Conservation (phyloP, 2,329 filamentous ascomycete species). For the Fusarium transvaalense region DNA sequence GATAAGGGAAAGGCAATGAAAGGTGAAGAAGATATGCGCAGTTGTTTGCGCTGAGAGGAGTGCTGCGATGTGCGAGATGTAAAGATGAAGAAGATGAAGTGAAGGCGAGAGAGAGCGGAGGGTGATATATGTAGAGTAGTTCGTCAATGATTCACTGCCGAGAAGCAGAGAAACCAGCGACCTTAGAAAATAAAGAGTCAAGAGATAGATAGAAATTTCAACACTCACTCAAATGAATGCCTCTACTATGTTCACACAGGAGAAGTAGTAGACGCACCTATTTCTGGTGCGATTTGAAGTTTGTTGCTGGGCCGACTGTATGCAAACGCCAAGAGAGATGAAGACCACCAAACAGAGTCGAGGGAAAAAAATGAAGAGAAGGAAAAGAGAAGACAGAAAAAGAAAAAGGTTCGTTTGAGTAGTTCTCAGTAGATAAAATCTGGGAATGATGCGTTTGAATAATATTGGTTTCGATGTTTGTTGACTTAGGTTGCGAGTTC, state of each 20-base stretch:
- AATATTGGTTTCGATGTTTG: conserved; percentile 9
- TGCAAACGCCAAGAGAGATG: conserved; percentile 5
- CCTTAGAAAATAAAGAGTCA: background rate
- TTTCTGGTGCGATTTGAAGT: conserved; percentile 13
- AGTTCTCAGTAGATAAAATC: background rate
- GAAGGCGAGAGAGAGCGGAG: conserved; percentile 16
- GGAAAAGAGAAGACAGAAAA: background rate
- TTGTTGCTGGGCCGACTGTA: conserved; percentile 39
- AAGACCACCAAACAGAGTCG: background rate
- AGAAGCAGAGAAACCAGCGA: background rate
- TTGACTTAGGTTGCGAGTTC: conserved; percentile 29
- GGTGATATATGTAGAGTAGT: background rate
- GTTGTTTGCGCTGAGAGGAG: background rate
- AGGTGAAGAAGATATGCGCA: conserved; percentile 8
- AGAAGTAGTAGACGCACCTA: conserved; percentile 2
- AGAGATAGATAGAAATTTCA: background rate
- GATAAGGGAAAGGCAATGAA: background rate
- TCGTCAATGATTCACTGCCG: conserved; percentile 28
- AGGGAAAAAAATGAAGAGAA: background rate
- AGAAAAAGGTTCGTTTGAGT: background rate
- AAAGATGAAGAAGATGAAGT: conserved; percentile 19
- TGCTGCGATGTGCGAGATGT: conserved; percentile 1
- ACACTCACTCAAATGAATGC: conserved; percentile 6
- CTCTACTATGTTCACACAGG: conserved; percentile 5
- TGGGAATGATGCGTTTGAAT: background rate